phyloP scores from a whole-genome alignment of 768 basidiomycete species.

The Boletus bicolor region DNA sequence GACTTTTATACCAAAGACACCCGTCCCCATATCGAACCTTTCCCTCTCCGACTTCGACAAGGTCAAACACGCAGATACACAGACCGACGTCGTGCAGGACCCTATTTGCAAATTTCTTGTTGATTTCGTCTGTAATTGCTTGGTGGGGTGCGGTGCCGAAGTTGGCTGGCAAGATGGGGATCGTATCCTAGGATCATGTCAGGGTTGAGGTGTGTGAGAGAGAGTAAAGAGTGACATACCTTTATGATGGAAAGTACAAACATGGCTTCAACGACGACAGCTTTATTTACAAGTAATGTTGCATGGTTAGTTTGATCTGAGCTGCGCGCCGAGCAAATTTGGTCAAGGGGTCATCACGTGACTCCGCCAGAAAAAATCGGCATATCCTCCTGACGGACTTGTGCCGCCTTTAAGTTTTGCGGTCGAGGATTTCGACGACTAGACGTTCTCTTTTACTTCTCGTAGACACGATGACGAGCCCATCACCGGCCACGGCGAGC shows the following conservation, averaged over 20 bases:
- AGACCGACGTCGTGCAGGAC: constrained; percentile 89
- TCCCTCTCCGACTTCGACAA: constrained; percentile 84
- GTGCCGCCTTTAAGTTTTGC: neutral
- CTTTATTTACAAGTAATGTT: neutral
- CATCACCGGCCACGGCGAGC: constrained; percentile 3
- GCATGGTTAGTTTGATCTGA: neutral
- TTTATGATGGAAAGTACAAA: constrained; percentile 48
- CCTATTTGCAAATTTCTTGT: constrained; percentile 94
- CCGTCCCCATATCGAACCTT: constrained; percentile 95
- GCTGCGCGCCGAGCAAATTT: too few species aligned
- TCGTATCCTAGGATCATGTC: constrained; percentile 64
- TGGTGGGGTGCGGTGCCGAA: constrained; percentile 76
- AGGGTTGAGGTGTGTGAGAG: neutral
- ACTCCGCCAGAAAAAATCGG: constrained; percentile 2
- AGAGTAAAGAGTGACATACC: constrained; percentile 11
- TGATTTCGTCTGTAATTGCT: constrained; percentile 80
- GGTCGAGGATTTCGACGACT: neutral
- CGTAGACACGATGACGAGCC: constrained; percentile 15
- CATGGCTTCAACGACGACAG: constrained; percentile 27
- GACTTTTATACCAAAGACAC: constrained; percentile 91
- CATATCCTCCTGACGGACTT: neutral
- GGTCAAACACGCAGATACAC: constrained; percentile 86
- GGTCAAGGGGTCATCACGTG: constrained; percentile 15
- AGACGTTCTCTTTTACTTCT: neutral
- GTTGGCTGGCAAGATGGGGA: constrained; percentile 83